Conservation (phyloP, 306 rosid species). For the Cicer arietinum region DNA sequence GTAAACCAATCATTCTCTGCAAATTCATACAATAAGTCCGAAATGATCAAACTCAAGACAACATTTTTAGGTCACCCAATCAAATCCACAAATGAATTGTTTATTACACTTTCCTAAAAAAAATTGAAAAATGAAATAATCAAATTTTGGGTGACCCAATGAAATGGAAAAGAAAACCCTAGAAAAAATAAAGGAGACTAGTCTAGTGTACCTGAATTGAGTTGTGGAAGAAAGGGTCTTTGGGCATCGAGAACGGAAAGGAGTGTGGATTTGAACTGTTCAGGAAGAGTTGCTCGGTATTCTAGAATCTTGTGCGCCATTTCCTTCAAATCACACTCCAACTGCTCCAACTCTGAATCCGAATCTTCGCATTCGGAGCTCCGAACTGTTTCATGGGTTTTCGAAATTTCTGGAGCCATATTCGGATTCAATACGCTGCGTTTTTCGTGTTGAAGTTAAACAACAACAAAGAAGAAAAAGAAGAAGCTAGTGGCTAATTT, state of each 20-base stretch:
- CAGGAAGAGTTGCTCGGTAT: conserved; percentile 65
- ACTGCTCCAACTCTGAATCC: conserved; percentile 49
- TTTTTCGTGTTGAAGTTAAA: no score
- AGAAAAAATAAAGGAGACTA: neutral
- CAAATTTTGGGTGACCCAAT: neutral
- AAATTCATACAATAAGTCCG: neutral
- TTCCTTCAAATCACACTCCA: conserved; percentile 64
- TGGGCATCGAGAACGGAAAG: conserved; percentile 58
- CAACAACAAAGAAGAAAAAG: no score
- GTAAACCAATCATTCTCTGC: neutral
- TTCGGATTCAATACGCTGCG: neutral
- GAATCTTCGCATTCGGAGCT: conserved; percentile 46
- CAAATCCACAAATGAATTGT: neutral
- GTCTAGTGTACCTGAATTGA: conserved; percentile 23
- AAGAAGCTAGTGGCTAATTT: no score
- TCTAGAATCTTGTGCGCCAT: conserved; percentile 69
- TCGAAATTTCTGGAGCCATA: conserved; percentile 46
- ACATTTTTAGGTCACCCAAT: neutral
- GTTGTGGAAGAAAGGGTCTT: conserved; percentile 53
- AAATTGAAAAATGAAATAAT: neutral
- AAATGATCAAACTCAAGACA: neutral
- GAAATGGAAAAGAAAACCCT: conserved; percentile 29
- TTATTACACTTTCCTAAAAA: neutral
- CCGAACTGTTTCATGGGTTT: conserved; percentile 24
- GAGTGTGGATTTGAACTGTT: conserved; percentile 62